These are phyloP conservation scores for Crataegus laevigata DNA, from an alignment of 306 rosid species.

Conservation along the genomic window DNA sequence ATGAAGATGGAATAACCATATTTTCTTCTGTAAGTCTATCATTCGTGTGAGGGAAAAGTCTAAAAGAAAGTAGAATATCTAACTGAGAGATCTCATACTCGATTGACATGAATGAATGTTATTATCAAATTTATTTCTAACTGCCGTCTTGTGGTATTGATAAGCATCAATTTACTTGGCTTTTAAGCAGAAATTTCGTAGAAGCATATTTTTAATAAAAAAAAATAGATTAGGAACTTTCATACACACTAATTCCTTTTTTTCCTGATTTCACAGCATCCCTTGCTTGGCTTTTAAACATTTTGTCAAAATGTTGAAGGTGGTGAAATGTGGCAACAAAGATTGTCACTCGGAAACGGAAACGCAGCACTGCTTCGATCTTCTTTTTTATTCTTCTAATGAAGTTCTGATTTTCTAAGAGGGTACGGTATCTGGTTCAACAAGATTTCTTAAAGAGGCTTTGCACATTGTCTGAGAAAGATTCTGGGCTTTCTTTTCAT, in stretches of 20 bases:
- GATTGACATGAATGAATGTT: too few species aligned
- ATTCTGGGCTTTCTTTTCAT: slow-evolving; percentile 48
- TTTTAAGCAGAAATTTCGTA: too few species aligned
- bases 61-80: too few species aligned
- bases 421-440: slow-evolving; percentile 58
- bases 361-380: background rate
- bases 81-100: too few species aligned
- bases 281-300: background rate
- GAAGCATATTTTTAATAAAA: too few species aligned
- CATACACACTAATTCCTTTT: background rate
- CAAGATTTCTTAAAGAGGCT: slow-evolving; percentile 13
- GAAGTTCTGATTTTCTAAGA: slow-evolving; percentile 14
- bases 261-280: background rate
- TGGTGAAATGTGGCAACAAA: background rate
- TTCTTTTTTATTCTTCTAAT: slow-evolving; percentile 22
- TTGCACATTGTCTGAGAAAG: slow-evolving; percentile 41
- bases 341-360: background rate
- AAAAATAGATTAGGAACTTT: background rate
- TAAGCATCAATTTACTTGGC: too few species aligned
- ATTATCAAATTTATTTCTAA: too few species aligned
- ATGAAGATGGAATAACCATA: background rate
- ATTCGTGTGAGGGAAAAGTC: too few species aligned
- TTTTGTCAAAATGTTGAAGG: background rate
- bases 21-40: too few species aligned
- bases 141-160: too few species aligned